phyloP scores from a whole-genome alignment of 768 basidiomycete genomes.

The Rhodosporidiobolus odoratus region DNA sequence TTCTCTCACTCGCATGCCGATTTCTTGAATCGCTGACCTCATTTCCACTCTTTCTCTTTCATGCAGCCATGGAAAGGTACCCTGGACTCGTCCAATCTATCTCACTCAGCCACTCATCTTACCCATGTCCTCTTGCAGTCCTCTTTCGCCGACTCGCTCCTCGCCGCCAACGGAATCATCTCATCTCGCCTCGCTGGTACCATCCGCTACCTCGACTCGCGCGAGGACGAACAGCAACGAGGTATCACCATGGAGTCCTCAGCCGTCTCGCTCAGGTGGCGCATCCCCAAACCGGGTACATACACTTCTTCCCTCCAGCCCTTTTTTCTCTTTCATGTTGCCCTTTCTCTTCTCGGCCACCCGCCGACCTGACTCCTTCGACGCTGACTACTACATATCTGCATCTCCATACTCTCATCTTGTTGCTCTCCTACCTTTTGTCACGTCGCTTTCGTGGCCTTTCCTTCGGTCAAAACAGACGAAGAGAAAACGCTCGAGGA shows the following conservation, averaged over 20 bases:
- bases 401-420: too few relatives aligned
- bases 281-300: constrained; percentile 55
- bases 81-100: background rate
- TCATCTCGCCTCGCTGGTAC: constrained; percentile 91
- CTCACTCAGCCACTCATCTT: background rate
- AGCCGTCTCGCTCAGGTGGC: constrained; percentile 82
- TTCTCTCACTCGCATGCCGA: background rate
- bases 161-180: constrained; percentile 97
- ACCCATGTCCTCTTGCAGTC: constrained; percentile 53
- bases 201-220: constrained; percentile 86
- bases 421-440: constrained; percentile 42
- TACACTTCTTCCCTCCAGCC: background rate
- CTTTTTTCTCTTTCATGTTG: background rate
- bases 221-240: constrained; percentile 94
- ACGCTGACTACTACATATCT: too few relatives aligned
- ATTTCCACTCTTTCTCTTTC: background rate
- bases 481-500: constrained; percentile 52
- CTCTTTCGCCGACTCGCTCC: constrained; percentile 85
- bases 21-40: background rate
- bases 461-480: too few relatives aligned
- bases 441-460: constrained; percentile 35
- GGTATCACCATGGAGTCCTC: constrained; percentile 99
- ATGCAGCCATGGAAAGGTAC: constrained; percentile 34
- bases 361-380: too few relatives aligned
- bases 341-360: too few relatives aligned